Conservation (phyloP, 495 filamentous ascomycete species). For the Parmelia sp. region DNA sequence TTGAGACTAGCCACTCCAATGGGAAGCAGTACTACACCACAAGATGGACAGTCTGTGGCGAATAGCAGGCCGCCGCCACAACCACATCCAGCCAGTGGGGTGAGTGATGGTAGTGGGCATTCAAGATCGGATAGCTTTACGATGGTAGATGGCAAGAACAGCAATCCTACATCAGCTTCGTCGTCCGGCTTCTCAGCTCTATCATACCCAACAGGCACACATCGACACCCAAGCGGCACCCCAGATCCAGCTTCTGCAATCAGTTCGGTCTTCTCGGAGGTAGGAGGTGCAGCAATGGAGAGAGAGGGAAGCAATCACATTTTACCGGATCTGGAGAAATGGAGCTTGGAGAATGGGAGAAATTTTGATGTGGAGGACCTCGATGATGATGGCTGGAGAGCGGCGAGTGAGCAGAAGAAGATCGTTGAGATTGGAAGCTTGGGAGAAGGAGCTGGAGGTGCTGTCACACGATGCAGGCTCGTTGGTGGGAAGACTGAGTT, state of each 20-base stretch:
- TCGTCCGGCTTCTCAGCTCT: constrained; percentile 66
- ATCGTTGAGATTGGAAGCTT: constrained; percentile 84
- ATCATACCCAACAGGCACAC: constrained; percentile 23
- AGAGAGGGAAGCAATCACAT: constrained; percentile 63
- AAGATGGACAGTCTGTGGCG: constrained; percentile 46
- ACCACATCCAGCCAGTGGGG: constrained; percentile 46
- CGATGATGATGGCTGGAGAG: constrained; percentile 91
- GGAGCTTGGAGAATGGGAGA: constrained; percentile 71
- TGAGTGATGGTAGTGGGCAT: constrained; percentile 68
- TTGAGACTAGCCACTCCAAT: constrained; percentile 79
- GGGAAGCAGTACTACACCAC: constrained; percentile 63
- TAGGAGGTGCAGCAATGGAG: constrained; percentile 63
- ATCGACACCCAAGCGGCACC: constrained; percentile 52
- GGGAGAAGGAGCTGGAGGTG: constrained; percentile 92
- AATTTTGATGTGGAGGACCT: constrained; percentile 86
- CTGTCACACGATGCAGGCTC: constrained; percentile 83
- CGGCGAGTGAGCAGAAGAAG: constrained; percentile 79
- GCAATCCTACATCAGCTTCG: constrained; percentile 72
- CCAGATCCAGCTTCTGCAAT: constrained; percentile 87
- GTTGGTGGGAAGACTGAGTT: constrained; percentile 91
- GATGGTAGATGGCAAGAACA: constrained; percentile 63
- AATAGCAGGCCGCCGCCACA: constrained; percentile 48
- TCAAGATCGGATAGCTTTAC: constrained; percentile 70
- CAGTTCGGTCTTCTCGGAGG: constrained; percentile 74
- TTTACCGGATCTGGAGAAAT: constrained; percentile 65